Evolutionary conservation across 148 eudicot genomes (phyloP).

Genomic region (Diospyros lotus): DNA sequence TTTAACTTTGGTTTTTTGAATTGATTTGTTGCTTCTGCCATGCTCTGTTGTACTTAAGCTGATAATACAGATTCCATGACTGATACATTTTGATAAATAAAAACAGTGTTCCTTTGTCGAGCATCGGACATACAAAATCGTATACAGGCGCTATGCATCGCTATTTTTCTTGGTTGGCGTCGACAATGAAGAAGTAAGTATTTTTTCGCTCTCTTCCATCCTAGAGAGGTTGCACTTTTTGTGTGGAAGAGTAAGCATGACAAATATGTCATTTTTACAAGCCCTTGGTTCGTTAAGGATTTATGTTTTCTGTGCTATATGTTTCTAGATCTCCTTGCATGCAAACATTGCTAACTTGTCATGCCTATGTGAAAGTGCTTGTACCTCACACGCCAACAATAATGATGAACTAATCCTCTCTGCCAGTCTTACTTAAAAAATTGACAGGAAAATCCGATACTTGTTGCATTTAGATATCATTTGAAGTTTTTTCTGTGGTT

Average conservation of each 20-base stretch:
- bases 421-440: no score
- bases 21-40: background rate
- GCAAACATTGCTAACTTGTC: background rate
- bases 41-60: background rate
- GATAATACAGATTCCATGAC: background rate
- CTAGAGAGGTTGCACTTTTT: background rate
- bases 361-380: background rate
- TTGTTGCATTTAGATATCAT: background rate
- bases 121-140: constrained; percentile 98
- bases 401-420: background rate
- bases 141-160: constrained; percentile 96
- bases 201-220: constrained; percentile 4
- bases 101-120: constrained; percentile 97
- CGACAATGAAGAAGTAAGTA: constrained; percentile 95
- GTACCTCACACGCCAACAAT: background rate
- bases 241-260: background rate
- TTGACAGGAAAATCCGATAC: background rate
- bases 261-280: no score
- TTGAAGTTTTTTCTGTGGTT: background rate
- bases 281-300: background rate
- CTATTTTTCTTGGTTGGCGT: constrained; percentile 97
- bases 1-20: background rate
- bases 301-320: background rate
- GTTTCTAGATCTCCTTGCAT: background rate
- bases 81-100: constrained; percentile 1